Conservation (phyloP, 1,139 yeast genomes). For the Kluyveromyces sp. region DNA sequence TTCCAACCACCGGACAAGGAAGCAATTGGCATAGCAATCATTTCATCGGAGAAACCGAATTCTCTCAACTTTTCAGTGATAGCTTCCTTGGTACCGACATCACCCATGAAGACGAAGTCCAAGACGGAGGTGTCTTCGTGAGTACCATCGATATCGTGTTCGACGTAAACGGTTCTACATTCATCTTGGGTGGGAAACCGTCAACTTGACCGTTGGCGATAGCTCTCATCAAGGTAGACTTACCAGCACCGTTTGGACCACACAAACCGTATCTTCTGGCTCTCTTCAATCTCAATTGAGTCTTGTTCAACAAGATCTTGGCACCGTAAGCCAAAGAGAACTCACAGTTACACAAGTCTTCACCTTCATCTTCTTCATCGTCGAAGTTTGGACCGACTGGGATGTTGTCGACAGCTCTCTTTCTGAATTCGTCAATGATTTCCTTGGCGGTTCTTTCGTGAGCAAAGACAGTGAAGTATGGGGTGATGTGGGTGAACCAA, state of each 20-base stretch:
- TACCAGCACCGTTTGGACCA: conserved; percentile 99
- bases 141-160: conserved; percentile 98
- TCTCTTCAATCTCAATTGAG: conserved; percentile 98
- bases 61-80: conserved; percentile 71
- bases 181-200: conserved; percentile 99
- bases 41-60: conserved; percentile 87
- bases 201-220: conserved; percentile 99
- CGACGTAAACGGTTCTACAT: conserved; percentile 98
- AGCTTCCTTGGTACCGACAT: conserved; percentile 67
- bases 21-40: conserved; percentile 87
- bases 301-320: conserved; percentile 97
- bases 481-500: conserved; percentile 84
- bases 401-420: conserved; percentile 93
- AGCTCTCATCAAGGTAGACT: conserved; percentile 99
- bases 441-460: conserved; percentile 91
- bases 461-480: conserved; percentile 91
- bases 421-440: conserved; percentile 89
- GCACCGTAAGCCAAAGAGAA: conserved; percentile 99
- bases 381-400: conserved; percentile 93
- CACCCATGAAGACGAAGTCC: conserved; percentile 83
- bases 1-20: conserved; percentile 99
- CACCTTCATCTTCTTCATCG: conserved; percentile 99
- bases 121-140: conserved; percentile 91
- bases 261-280: conserved; percentile 99
- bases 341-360: conserved; percentile 99